Base-by-base conservation (phyloP, 2,329 filamentous ascomycete species). In the Aspergillus sp. region DNA sequence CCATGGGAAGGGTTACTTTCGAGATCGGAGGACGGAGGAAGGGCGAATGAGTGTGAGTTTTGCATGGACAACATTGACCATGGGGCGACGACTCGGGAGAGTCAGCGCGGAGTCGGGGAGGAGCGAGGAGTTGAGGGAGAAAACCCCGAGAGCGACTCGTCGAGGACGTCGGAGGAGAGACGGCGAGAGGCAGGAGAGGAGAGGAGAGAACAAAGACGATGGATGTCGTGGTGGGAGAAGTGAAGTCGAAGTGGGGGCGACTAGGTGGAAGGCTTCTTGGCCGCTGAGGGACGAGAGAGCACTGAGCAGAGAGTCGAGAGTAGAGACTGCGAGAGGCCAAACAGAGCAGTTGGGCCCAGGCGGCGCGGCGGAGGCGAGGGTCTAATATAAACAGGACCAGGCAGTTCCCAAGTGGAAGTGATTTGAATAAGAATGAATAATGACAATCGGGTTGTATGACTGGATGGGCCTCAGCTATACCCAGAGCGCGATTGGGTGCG, bases 11-110 rank as follows among this genome's bases (percentile, higher is more conserved):
- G 30, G 13, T 53, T 54, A 52, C 50, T 61, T 56, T 64, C 63
- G 45, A 67, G 62, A 53, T 64, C 62, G 49, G 60, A 59, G 56
- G 53, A 55, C 39, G 61, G 53, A 57, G 65, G 63, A 53, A 64
- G 64, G 48, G 64, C 55, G 61, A 70, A 68, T 51, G 66, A 52
- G 41, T 69, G 63, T 45, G 65, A 66, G 61, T 72, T 70, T 56
- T 72, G 73, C 68, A 74, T 74, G 68, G 72, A 76, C 71, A 74
- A 72, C 72, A 76, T 76, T 66, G 66, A 63, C 65, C 61, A 61
- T 45, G 32, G 42, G 50, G 15, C 12, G 15, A n/a, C 34, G 34
- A 36, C 34, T 39, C 48, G 53, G 57, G 61, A 24, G 43, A 24
- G 18, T 18, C 18, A 18, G 39, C 39, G 39, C n/a, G 36, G 36